Base-by-base conservation (phyloP, 2,329 filamentous ascomycete genomes). In the Stachybotrys chlorohalonatus region DNA sequence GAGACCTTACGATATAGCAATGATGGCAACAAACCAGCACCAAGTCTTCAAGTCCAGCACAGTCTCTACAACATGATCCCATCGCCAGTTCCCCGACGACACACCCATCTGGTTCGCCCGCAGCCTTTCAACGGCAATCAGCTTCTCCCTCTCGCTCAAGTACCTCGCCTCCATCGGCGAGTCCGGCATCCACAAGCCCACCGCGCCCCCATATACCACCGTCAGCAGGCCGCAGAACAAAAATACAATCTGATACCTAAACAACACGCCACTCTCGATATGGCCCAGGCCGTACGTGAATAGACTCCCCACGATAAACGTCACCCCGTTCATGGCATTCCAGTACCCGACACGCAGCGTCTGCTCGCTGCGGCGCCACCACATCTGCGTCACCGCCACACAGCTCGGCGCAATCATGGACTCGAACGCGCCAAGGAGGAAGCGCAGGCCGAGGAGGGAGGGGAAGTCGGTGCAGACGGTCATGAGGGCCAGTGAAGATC, bases 321-420 rank as follows among this genome's bases (percentile, higher is more conserved):
- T 78, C 9, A 81, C 68, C 2, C 78, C 77, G 56, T 79, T 80
- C 75, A 79, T 79, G 1, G 75, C 73, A 59, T 76, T 79, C 79
- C 78, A 81, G 54, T 75, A 74, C 6, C 32, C 36, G 17, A 24
- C 17, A 16, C 46, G 46, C 46, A 47, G 17, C 9, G 46, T 47
- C 17, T 47, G 46, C 31, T 58, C 57, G 17, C 52, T 52, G 16
- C 57, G 53, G 5, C 55, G 55, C 55, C 55, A 58, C 54, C 54
- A 60, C 59, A 60, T 60, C 24, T 59, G 58, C 8, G 77, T 81
- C 3, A 81, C 71, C 3, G 77, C 74, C 74, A 80, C 5, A 73
- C 53, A 57, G 16, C 49, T 75, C 1, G 79, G 79, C 0, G 78
- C 78, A 51, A 76, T 76, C 58, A 73, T 70, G 30, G 74, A 69